A percentile compares a stretch with the other conserved stretches of the same genome.
These are phyloP conservation scores for Lasiosphaeriaceae sp. DNA, from an alignment of 495 filamentous ascomycete genomes.

Conservation along the genomic window DNA sequence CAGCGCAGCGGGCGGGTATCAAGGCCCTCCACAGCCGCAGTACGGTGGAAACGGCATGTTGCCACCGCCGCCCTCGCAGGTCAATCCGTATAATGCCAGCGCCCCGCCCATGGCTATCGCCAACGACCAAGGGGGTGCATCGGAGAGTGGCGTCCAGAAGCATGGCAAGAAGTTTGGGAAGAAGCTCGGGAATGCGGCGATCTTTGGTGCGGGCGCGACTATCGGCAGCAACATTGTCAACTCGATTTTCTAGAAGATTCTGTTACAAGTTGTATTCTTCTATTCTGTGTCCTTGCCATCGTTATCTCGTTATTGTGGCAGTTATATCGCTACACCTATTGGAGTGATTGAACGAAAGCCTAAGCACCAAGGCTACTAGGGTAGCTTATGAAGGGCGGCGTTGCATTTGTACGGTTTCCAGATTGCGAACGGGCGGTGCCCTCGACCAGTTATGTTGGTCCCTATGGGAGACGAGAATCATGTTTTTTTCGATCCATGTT, in stretches of 20 bases:
- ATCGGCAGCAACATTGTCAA: conserved; percentile 91
- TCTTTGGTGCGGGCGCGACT: conserved; percentile 84
- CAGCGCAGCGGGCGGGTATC: conserved; percentile 14
- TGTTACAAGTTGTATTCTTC: no score
- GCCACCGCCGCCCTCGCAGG: conserved; percentile 30
- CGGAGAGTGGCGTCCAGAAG: conserved; percentile 45
- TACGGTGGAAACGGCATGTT: conserved; percentile 25
- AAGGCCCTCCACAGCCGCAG: conserved; percentile 25
- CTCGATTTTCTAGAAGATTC: conserved; percentile 68
- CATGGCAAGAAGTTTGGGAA: conserved; percentile 72
- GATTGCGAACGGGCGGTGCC: no score
- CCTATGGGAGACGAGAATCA: no score
- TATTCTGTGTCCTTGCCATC: no score
- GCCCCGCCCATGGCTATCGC: conserved; percentile 50
- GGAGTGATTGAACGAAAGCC: no score
- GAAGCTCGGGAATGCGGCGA: conserved; percentile 71
- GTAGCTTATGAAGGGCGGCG: no score
- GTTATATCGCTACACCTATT: no score
- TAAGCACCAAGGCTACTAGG: no score
- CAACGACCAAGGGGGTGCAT: conserved; percentile 10
- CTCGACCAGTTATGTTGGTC: no score
- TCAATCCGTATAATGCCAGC: conserved; percentile 47
- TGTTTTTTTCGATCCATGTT: no score
- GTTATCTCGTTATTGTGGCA: no score
- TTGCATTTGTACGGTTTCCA: no score